Percentiles rank a stretch among this genome's conserved stretches.
These are phyloP conservation scores for Citrus mangshanensis DNA, from an alignment of 345 rosid species.

Conservation along the genomic window DNA sequence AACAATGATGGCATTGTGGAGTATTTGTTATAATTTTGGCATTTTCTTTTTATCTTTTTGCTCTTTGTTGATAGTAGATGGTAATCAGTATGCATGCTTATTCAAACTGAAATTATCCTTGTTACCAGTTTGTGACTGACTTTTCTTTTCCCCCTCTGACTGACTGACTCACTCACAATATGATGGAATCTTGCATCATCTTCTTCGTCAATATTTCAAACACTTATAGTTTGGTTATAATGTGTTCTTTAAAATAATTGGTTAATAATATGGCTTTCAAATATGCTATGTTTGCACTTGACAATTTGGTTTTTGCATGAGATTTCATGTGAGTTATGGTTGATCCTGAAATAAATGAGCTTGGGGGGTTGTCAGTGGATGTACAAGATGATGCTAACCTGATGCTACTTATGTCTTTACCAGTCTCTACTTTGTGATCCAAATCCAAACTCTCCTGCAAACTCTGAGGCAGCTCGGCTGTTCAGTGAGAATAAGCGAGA, in stretches of 20 bases:
- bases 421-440: constrained; percentile 85
- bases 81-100: neutral
- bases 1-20: neutral
- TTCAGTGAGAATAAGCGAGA: constrained; percentile 76
- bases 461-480: constrained; percentile 82
- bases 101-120: neutral
- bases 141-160: too few species aligned
- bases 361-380: neutral
- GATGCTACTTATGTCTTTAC: neutral
- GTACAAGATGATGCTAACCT: neutral
- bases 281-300: neutral
- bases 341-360: too few species aligned
- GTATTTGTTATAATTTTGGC: neutral
- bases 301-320: neutral
- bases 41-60: neutral
- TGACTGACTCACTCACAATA: neutral
- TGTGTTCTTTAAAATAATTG: neutral
- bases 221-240: neutral
- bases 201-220: too few species aligned
- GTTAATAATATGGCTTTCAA: neutral
- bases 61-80: neutral
- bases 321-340: neutral
- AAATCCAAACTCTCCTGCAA: constrained; percentile 85
- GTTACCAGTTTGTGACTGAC: neutral
- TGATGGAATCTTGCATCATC: neutral